These are phyloP conservation scores for Ascodesmis nigricans DNA, from an alignment of 495 filamentous ascomycete species.

Conservation along the genomic window DNA sequence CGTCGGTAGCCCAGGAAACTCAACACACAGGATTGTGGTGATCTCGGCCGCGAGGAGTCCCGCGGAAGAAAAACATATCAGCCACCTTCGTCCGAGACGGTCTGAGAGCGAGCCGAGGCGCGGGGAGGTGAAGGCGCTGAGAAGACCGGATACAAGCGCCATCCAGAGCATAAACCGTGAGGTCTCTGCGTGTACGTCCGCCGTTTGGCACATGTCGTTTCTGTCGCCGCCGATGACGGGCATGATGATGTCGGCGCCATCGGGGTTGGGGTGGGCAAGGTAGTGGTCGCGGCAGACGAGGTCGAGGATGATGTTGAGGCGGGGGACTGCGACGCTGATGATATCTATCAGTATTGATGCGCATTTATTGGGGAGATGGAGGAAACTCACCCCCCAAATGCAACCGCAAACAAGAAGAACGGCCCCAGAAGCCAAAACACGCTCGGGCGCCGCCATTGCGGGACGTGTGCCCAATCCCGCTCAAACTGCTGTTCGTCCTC, in stretches of 20 bases:
- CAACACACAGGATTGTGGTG: constrained; percentile 53
- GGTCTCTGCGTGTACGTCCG: constrained; percentile 10
- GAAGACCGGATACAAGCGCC: background rate
- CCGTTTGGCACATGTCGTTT: constrained; percentile 45
- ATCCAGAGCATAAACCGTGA: constrained; percentile 1
- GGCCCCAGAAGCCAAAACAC: constrained; percentile 67
- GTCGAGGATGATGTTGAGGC: constrained; percentile 34
- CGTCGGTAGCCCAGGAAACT: constrained; percentile 50
- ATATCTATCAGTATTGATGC: too few species aligned
- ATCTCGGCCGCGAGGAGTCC: constrained; percentile 48
- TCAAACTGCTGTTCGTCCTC: too few species aligned
- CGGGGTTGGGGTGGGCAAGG: constrained; percentile 34
- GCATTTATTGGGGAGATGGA: constrained; percentile 24
- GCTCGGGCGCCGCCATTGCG: constrained; percentile 25
- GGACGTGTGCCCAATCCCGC: background rate
- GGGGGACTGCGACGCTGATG: constrained; percentile 14
- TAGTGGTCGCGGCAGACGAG: constrained; percentile 69
- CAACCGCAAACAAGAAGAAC: constrained; percentile 54
- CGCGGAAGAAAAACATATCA: constrained; percentile 44
- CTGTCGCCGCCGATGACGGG: constrained; percentile 44
- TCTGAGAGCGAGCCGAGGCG: constrained; percentile 72
- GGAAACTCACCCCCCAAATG: constrained; percentile 56
- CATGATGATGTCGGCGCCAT: constrained; percentile 37
- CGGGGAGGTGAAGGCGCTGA: constrained; percentile 46
- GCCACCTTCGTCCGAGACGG: constrained; percentile 52